Percentiles rank a stretch among this genome's conserved stretches.
Evolutionary conservation across 2,329 filamentous ascomycete genomes (phyloP).

Genomic region (Pseudogymnoascus sp.): DNA sequence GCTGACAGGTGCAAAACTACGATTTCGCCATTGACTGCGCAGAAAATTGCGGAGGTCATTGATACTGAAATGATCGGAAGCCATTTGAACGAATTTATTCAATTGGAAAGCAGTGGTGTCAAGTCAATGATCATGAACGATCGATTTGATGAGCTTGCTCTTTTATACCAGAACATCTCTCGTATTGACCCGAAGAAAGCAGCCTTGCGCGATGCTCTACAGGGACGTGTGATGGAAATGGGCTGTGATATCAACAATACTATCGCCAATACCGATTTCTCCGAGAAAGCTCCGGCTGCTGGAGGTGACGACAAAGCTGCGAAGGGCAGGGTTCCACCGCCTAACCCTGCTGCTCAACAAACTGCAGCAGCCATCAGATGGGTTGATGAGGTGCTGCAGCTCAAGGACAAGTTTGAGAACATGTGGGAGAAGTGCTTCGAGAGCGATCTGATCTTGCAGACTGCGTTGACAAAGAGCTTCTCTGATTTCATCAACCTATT

Average conservation of each 20-base stretch:
- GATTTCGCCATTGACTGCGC: conserved; percentile 61
- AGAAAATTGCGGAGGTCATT: conserved; percentile 69
- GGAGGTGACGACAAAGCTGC: conserved; percentile 44
- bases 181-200: conserved; percentile 70
- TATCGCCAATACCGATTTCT: conserved; percentile 51
- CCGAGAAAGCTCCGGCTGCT: conserved; percentile 30
- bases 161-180: conserved; percentile 72
- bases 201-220: conserved; percentile 64
- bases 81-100: conserved; percentile 75
- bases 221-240: conserved; percentile 69
- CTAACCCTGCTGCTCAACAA: conserved; percentile 63
- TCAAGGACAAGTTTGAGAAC: conserved; percentile 86
- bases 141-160: conserved; percentile 67
- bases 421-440: conserved; percentile 70
- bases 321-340: conserved; percentile 43
- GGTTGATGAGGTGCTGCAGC: conserved; percentile 80
- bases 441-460: conserved; percentile 70
- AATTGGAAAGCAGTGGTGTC: conserved; percentile 77
- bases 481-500: conserved; percentile 93
- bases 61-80: conserved; percentile 73
- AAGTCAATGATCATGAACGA: conserved; percentile 90
- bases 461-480: conserved; percentile 79
- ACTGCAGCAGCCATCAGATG: conserved; percentile 86
- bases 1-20: conserved; percentile 76
- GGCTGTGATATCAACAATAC: conserved; percentile 75